Percentiles rank a stretch among this genome's conserved stretches.
These are phyloP conservation scores for Narthecium ossifragum DNA, from an alignment of 106 monocot genomes.

Conservation along the genomic window DNA sequence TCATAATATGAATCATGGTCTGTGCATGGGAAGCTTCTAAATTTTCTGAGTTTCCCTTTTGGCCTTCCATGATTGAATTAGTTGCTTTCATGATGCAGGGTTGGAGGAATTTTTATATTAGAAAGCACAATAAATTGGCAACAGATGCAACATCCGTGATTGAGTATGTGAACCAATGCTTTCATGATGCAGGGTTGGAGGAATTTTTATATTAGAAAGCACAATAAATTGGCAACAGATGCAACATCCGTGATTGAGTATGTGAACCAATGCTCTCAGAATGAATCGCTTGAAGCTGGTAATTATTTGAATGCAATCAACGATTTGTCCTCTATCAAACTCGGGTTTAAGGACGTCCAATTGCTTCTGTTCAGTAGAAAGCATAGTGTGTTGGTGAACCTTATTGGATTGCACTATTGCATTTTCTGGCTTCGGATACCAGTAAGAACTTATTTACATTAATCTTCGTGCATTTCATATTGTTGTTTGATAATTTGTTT, in stretches of 20 bases:
- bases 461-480: too few species aligned
- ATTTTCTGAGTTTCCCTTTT: background rate
- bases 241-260: slow-evolving; percentile 31
- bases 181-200: slow-evolving; percentile 57
- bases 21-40: background rate
- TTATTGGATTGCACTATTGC: slow-evolving; percentile 60
- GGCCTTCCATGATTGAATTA: background rate
- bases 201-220: slow-evolving; percentile 41
- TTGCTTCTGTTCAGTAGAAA: slow-evolving; percentile 44
- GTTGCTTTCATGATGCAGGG: too few species aligned
- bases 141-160: background rate
- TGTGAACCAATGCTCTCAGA: slow-evolving; percentile 41
- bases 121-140: background rate
- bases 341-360: slow-evolving; percentile 65
- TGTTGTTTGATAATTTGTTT: too few species aligned
- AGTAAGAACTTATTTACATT: slow-evolving; percentile 31
- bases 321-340: slow-evolving; percentile 23
- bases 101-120: background rate
- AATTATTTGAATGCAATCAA: slow-evolving; percentile 58
- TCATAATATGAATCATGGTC: too few species aligned
- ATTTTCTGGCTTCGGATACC: slow-evolving; percentile 35
- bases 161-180: background rate
- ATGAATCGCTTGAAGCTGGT: slow-evolving; percentile 69
- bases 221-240: slow-evolving; percentile 28
- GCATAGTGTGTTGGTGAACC: slow-evolving; percentile 58